phyloP scores from a whole-genome alignment of 352 stramenopile genomes.

The Phytophthora kernoviae region DNA sequence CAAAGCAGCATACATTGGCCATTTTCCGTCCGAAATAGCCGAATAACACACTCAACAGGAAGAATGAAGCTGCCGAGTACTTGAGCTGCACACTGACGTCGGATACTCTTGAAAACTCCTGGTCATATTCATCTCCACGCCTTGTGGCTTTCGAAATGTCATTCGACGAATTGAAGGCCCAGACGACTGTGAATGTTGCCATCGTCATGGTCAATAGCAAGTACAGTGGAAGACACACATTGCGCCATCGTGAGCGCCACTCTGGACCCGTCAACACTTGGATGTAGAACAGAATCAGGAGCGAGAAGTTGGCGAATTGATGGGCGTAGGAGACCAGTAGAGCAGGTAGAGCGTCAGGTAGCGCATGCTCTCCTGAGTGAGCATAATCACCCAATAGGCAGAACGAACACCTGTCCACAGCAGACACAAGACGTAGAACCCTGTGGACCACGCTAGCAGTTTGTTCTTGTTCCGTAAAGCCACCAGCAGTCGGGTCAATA shows the following conservation, averaged over 20 bases:
- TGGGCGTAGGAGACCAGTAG: slow-evolving; percentile 86
- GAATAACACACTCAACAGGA: slow-evolving; percentile 80
- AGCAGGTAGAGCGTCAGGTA: slow-evolving; percentile 87
- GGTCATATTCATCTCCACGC: slow-evolving; percentile 81
- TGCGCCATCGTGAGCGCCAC: slow-evolving; percentile 76
- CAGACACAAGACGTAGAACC: slow-evolving; percentile 81
- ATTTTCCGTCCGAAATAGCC: slow-evolving; percentile 89
- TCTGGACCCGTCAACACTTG: slow-evolving; percentile 82
- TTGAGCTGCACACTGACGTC: slow-evolving; percentile 80
- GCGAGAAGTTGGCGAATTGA: slow-evolving; percentile 91
- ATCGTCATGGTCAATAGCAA: slow-evolving; percentile 82
- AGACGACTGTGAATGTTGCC: slow-evolving; percentile 85
- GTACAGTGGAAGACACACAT: slow-evolving; percentile 85
- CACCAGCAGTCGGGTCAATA: slow-evolving; percentile 66
- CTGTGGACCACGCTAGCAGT: slow-evolving; percentile 81
- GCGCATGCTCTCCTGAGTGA: slow-evolving; percentile 71
- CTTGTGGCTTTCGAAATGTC: slow-evolving; percentile 71
- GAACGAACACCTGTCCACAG: slow-evolving; percentile 83
- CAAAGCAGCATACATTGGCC: slow-evolving; percentile 52
- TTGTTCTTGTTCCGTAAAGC: slow-evolving; percentile 85
- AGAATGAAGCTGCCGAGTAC: slow-evolving; percentile 85
- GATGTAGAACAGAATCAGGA: slow-evolving; percentile 90
- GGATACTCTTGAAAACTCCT: slow-evolving; percentile 82
- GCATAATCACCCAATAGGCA: slow-evolving; percentile 86
- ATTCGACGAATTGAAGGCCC: slow-evolving; percentile 87